phyloP scores from a whole-genome alignment of 2,329 filamentous ascomycete genomes.

The Colletotrichum filicis region DNA sequence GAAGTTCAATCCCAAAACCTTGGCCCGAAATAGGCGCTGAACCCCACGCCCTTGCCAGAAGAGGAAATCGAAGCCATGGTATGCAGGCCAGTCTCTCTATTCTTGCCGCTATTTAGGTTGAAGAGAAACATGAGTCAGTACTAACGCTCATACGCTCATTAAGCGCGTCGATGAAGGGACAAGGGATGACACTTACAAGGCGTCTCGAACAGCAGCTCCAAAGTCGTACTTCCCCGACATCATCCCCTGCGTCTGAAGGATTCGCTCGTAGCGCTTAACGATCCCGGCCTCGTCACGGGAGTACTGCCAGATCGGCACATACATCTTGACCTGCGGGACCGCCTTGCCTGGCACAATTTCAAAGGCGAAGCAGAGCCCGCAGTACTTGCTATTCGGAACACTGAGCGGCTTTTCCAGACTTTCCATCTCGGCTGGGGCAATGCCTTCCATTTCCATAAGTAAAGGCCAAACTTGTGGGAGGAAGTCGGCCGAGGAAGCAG shows the following conservation, averaged over 20 bases:
- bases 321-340: constrained; percentile 37
- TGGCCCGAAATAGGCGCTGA: constrained; percentile 23
- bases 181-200: constrained; percentile 19
- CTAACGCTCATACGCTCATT: not conserved
- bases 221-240: constrained; percentile 3
- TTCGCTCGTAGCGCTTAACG: constrained; percentile 5
- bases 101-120: not conserved
- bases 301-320: constrained; percentile 39
- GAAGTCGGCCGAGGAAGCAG: not conserved
- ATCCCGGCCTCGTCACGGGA: constrained; percentile 4
- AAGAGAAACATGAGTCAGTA: not conserved
- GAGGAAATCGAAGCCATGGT: constrained; percentile 19
- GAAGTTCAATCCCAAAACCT: constrained; percentile 13
- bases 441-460: constrained; percentile 5
- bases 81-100: constrained; percentile 1
- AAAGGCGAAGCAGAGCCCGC: constrained; percentile 32
- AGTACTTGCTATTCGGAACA: not conserved
- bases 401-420: not conserved
- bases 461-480: not conserved
- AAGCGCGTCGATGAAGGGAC: too few species aligned
- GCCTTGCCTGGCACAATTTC: constrained; percentile 34
- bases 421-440: not conserved
- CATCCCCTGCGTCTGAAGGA: constrained; percentile 8
- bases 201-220: not conserved
- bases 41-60: constrained; percentile 1